These are phyloP conservation scores for Paulownia fortunei DNA, from an alignment of 257 asterid genomes.

Conservation along the genomic window DNA sequence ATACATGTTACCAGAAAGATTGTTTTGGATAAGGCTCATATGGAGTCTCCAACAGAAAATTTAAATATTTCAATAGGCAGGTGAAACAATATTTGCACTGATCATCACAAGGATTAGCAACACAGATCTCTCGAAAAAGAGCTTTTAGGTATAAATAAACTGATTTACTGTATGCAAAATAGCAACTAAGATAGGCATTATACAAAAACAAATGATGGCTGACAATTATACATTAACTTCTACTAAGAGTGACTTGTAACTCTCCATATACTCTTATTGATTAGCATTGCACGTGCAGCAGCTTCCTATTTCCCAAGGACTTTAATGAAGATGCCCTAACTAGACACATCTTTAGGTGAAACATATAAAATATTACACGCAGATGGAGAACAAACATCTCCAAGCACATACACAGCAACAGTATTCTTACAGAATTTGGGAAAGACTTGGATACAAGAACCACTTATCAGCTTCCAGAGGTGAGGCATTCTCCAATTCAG, in stretches of 20 bases:
- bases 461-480: constrained; percentile 76
- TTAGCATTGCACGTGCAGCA: not conserved
- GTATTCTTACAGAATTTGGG: constrained; percentile 57
- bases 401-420: not conserved
- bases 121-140: not conserved
- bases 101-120: not conserved
- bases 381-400: not conserved
- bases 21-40: not conserved
- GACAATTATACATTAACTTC: not conserved
- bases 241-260: not conserved
- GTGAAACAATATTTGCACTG: constrained; percentile 1
- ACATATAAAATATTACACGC: constrained; percentile 6
- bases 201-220: not conserved
- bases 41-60: not conserved
- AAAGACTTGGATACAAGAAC: constrained; percentile 60
- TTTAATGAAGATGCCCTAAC: constrained; percentile 1
- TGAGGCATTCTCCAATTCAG: constrained; percentile 74
- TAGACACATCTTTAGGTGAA: not conserved
- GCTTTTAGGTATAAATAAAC: not conserved
- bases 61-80: not conserved
- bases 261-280: not conserved
- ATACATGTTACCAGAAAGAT: not conserved
- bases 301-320: not conserved
- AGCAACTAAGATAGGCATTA: not conserved
- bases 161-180: not conserved